Percentiles rank a stretch among this genome's conserved stretches.
Conservation (phyloP, 1,284 basidiomycete genomes). For the Ganoderma meredithae region DNA sequence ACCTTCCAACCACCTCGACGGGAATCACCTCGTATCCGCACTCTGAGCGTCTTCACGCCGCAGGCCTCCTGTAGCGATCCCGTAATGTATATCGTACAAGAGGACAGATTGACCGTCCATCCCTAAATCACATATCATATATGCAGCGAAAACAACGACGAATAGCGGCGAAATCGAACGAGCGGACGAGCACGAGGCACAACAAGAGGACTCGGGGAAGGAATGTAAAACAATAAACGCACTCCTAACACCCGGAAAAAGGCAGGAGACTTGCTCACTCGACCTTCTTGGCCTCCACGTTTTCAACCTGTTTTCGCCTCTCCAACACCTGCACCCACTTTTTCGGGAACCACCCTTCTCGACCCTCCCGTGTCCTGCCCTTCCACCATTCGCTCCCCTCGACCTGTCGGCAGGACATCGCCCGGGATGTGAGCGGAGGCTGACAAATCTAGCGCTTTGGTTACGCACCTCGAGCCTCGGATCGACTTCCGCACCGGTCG, state of each 20-base stretch:
- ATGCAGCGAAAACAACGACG: not conserved
- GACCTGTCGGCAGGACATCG: constrained; percentile 29
- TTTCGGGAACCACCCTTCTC: constrained; percentile 96
- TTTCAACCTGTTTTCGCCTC: constrained; percentile 46
- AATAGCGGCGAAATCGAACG: not conserved
- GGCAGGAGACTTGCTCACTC: constrained; percentile 42
- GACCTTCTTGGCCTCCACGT: constrained; percentile 48
- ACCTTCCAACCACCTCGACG: not conserved
- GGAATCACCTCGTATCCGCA: not conserved
- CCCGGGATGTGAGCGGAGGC: constrained; percentile 1
- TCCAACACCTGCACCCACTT: constrained; percentile 87
- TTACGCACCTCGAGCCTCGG: constrained; percentile 67
- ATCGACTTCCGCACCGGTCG: constrained; percentile 73
- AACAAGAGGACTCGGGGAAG: not conserved
- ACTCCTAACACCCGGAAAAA: not conserved
- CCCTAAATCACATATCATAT: constrained; percentile 6
- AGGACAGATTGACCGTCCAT: constrained; percentile 8
- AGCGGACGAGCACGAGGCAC: not conserved
- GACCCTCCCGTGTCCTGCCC: constrained; percentile 92
- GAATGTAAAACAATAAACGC: not conserved
- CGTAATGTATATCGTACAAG: constrained; percentile 11
- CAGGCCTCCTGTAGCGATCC: not conserved
- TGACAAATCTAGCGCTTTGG: not conserved
- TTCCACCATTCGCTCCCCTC: constrained; percentile 92
- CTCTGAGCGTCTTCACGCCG: not conserved